A percentile compares a stretch with the other conserved stretches of the same genome.
These are phyloP conservation scores for Akanthomyces uredinophilus DNA, from an alignment of 2,329 filamentous ascomycete genomes.

Conservation along the genomic window DNA sequence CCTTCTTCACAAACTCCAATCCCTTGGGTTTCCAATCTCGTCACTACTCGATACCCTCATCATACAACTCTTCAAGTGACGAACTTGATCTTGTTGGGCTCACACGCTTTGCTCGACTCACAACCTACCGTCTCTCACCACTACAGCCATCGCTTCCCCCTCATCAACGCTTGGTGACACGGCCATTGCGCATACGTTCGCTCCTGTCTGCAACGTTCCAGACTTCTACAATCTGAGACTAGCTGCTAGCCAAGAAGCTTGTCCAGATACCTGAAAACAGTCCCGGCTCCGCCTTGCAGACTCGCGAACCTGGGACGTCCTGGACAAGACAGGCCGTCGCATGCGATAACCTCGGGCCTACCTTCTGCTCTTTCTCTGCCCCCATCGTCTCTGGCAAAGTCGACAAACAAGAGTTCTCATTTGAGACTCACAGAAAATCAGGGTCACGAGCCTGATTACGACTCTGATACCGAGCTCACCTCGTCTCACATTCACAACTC, in stretches of 20 bases:
- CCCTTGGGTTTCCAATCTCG: constrained; percentile 1
- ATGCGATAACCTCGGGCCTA: constrained; percentile 6
- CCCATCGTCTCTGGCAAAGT: neutral
- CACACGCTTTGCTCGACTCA: neutral
- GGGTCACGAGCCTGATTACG: neutral
- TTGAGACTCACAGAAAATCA: neutral
- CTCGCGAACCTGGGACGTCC: neutral
- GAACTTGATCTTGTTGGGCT: neutral
- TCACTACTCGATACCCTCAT: neutral
- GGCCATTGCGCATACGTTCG: neutral
- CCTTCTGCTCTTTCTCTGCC: neutral
- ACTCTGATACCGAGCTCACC: neutral
- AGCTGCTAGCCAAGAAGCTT: neutral
- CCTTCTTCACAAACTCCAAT: constrained; percentile 7
- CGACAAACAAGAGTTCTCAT: neutral
- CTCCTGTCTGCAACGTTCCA: neutral
- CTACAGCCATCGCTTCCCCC: neutral
- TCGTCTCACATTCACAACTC: neutral
- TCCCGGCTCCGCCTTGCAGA: neutral
- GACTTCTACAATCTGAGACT: neutral
- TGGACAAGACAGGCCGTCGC: neutral
- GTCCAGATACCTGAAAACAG: neutral
- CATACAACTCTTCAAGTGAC: neutral
- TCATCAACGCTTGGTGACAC: neutral
- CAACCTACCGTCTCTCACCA: neutral